A percentile compares a stretch with the other conserved stretches of the same genome.
These are phyloP conservation scores for Cymbopogon flexuosus DNA, from an alignment of 202 grass and related monocot species.

Conservation along the genomic window DNA sequence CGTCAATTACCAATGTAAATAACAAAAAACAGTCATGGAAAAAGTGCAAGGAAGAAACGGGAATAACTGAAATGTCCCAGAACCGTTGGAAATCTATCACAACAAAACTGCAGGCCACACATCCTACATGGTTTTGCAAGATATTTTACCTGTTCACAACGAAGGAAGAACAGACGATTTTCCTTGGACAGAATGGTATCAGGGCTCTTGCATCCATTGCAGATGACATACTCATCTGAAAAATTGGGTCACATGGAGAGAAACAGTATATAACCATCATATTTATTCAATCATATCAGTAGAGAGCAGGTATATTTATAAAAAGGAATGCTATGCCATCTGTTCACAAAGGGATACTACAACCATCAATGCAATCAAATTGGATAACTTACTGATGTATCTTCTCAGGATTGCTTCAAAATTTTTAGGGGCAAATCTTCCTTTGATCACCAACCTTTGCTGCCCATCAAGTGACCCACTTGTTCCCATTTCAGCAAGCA, in stretches of 20 bases:
- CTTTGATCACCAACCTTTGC: conserved; percentile 64
- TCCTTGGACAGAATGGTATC: conserved; percentile 65
- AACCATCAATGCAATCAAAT: neutral
- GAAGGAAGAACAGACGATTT: conserved; percentile 59
- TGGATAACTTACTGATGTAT: conserved; percentile 54
- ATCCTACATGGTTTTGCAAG: neutral
- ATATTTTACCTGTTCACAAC: conserved; percentile 65
- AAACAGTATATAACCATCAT: neutral
- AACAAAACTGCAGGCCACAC: neutral
- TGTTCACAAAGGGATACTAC: neutral
- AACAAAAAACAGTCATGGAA: neutral
- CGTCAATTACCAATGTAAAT: neutral
- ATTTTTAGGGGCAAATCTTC: conserved; percentile 58
- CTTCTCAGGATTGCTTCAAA: conserved; percentile 53
- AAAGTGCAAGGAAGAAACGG: neutral
- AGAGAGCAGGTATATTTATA: neutral
- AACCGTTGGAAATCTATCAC: neutral
- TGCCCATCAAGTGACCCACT: conserved; percentile 69
- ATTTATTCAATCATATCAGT: neutral
- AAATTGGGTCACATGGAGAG: neutral
- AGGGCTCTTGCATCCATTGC: conserved; percentile 72
- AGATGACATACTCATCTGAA: conserved; percentile 66
- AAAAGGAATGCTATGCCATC: neutral
- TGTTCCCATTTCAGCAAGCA: conserved; percentile 66
- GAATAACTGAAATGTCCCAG: neutral